A percentile compares a stretch with the other conserved stretches of the same genome.
Conservation (phyloP, 202 grass and related monocot genomes). For the Brachypodium distachyon region DNA sequence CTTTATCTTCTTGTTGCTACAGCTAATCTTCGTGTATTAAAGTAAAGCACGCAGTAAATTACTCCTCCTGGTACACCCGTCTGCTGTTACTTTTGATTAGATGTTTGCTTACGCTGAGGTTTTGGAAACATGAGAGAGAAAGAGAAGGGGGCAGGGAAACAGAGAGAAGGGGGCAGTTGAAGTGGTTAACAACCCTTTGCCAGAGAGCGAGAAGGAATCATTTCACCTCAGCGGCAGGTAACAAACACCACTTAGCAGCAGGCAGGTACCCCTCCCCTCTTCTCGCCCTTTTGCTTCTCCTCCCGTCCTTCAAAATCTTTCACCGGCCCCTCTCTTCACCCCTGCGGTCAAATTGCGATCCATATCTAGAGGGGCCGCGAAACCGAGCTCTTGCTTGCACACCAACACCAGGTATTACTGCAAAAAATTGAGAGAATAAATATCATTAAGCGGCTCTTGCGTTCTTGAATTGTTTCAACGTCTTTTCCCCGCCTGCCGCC, state of each 20-base stretch:
- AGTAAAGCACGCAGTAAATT: constrained; percentile 56
- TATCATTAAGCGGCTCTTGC: not conserved
- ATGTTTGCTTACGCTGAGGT: constrained; percentile 41
- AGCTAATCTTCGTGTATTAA: constrained; percentile 46
- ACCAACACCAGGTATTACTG: constrained; percentile 22
- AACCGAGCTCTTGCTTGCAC: not conserved
- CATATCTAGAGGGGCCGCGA: constrained; percentile 15
- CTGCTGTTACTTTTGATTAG: constrained; percentile 39
- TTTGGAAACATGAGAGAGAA: constrained; percentile 25
- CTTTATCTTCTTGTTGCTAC: constrained; percentile 34
- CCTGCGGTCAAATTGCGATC: constrained; percentile 39
- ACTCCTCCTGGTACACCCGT: constrained; percentile 17
- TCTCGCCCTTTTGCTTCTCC: constrained; percentile 36
- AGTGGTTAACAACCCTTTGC: constrained; percentile 49
- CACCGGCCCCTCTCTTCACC: constrained; percentile 17
- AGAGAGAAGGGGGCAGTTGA: constrained; percentile 2
- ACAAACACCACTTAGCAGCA: constrained; percentile 34
- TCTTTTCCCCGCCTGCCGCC: not conserved
- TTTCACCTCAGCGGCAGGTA: constrained; percentile 56
- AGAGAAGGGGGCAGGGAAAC: not conserved
- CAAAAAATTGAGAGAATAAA: not conserved
- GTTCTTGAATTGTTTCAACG: constrained; percentile 22
- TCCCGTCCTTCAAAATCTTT: constrained; percentile 48
- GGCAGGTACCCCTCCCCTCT: not conserved
- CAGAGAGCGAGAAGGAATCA: constrained; percentile 56